These are phyloP conservation scores for Solanum virginianum DNA, from an alignment of 257 asterid genomes.

Conservation along the genomic window DNA sequence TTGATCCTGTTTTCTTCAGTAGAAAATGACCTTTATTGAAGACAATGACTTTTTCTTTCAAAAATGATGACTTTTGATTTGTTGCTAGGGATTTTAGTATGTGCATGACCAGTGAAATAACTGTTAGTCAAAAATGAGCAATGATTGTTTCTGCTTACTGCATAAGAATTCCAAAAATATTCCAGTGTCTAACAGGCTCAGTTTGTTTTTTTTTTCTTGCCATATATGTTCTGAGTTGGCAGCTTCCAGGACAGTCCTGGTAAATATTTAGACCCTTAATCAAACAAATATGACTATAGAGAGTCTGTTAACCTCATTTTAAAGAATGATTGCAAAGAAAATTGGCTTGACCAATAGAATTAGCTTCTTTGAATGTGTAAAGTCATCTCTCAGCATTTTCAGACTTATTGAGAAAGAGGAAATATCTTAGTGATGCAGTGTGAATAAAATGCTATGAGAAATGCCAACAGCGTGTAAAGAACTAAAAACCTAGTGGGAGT, in stretches of 20 bases:
- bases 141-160: background rate
- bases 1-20: background rate
- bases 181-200: background rate
- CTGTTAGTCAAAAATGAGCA: background rate
- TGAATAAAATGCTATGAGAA: background rate
- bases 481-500: background rate
- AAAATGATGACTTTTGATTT: background rate
- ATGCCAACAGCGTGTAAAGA: background rate
- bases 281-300: background rate
- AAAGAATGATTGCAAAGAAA: background rate
- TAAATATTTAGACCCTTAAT: background rate
- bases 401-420: background rate
- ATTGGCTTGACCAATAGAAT: background rate
- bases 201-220: background rate
- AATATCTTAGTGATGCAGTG: background rate
- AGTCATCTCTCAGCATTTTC: background rate
- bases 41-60: background rate
- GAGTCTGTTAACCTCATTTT: background rate
- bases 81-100: background rate
- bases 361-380: background rate
- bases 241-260: background rate
- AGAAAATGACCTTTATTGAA: background rate
- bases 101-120: background rate
- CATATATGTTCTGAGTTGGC: background rate
- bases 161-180: background rate